phyloP scores from a whole-genome alignment of 345 rosid genomes.

The Citrus australasica region DNA sequence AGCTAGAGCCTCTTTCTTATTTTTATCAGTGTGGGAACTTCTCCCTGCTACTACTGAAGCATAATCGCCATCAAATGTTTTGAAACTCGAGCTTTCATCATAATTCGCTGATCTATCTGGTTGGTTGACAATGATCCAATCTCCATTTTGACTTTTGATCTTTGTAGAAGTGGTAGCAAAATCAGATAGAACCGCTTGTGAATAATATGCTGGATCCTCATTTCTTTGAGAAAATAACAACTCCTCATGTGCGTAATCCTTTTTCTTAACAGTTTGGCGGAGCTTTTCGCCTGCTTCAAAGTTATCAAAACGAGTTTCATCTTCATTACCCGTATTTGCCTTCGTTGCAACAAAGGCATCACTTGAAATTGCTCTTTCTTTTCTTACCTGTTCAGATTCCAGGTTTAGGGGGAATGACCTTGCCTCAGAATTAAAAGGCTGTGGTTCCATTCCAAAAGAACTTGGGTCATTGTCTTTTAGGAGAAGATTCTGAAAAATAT shows the following conservation, averaged over 20 bases:
- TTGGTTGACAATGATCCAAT: slow-evolving; percentile 60
- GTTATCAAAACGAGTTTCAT: slow-evolving; percentile 30
- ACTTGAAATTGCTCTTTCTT: slow-evolving; percentile 38
- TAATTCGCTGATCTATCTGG: slow-evolving; percentile 29
- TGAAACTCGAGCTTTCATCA: slow-evolving; percentile 37
- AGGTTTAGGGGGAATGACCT: slow-evolving; percentile 25
- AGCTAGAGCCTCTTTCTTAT: slow-evolving; percentile 44
- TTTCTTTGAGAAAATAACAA: slow-evolving; percentile 43
- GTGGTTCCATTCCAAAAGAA: slow-evolving; percentile 29
- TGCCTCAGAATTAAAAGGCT: slow-evolving; percentile 28
- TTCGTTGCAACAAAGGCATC: slow-evolving; percentile 57
- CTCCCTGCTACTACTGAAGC: slow-evolving; percentile 36
- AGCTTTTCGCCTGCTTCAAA: slow-evolving; percentile 44
- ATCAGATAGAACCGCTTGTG: slow-evolving; percentile 33
- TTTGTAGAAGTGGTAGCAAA: slow-evolving; percentile 38
- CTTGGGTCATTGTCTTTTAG: slow-evolving; percentile 54
- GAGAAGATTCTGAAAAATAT: slow-evolving; percentile 83
- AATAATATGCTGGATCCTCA: slow-evolving; percentile 30
- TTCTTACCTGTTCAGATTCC: slow-evolving; percentile 42
- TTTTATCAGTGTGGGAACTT: slow-evolving; percentile 24
- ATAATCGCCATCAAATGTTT: slow-evolving; percentile 40
- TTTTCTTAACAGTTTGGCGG: slow-evolving; percentile 34
- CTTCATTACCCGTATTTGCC: slow-evolving; percentile 34
- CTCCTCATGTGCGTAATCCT: slow-evolving; percentile 45
- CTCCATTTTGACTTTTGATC: slow-evolving; percentile 53